Evolutionary conservation across 2,329 filamentous ascomycete species (phyloP).

Genomic region (Diaporthe vaccinii): DNA sequence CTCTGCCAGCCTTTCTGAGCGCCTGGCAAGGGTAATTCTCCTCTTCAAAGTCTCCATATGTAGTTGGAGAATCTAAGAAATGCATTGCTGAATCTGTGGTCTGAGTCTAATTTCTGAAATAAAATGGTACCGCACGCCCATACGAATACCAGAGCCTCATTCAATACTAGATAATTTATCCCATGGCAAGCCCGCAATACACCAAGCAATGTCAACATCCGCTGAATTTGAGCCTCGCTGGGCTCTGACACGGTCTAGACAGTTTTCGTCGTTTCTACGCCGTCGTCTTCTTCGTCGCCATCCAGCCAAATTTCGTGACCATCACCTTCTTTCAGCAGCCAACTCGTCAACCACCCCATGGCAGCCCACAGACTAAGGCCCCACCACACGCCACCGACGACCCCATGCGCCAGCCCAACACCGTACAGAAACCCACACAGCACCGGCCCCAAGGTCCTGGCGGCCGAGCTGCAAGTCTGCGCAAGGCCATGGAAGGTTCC

Average conservation of each 20-base stretch:
- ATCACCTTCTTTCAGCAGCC: conserved; percentile 70
- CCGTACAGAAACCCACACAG: conserved; percentile 74
- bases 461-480: conserved; percentile 71
- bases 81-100: not conserved
- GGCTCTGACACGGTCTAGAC: not conserved
- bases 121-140: not conserved
- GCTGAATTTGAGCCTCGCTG: not conserved
- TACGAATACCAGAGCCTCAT: not conserved
- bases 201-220: not conserved
- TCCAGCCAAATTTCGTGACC: conserved; percentile 76
- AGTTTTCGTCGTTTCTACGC: conserved; percentile 40
- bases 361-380: conserved; percentile 63
- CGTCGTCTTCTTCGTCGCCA: conserved; percentile 66
- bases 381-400: conserved; percentile 73
- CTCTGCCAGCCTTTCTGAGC: too few relatives aligned
- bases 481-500: conserved; percentile 64
- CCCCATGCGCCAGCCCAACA: conserved; percentile 66
- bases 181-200: too few relatives aligned
- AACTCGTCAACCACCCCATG: conserved; percentile 63
- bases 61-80: not conserved
- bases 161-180: too few relatives aligned
- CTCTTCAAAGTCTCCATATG: not conserved
- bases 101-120: not conserved
- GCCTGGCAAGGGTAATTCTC: too few relatives aligned
- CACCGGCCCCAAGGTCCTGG: conserved; percentile 71